These are phyloP conservation scores for Ceratorhiza oryzae-sativae DNA, from an alignment of 1,284 basidiomycete species.

Conservation along the genomic window DNA sequence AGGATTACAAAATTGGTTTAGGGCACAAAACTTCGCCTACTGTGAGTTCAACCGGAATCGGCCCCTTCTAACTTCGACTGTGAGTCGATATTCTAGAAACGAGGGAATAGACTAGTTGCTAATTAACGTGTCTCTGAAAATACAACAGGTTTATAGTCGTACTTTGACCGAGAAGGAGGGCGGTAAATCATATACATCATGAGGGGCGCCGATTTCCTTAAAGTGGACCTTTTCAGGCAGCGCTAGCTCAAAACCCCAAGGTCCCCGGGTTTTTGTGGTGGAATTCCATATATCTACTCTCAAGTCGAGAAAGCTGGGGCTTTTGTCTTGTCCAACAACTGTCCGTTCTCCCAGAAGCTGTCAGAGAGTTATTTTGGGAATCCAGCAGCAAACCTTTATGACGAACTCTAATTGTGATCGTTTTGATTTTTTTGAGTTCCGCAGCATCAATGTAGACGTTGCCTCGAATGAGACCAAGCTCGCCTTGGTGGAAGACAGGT, in stretches of 20 bases:
- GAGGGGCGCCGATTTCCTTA: neutral
- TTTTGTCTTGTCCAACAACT: constrained; percentile 21
- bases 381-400: neutral
- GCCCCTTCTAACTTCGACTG: neutral
- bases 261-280: neutral
- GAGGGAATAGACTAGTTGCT: neutral
- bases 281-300: constrained; percentile 15
- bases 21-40: neutral
- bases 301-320: constrained; percentile 9
- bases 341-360: constrained; percentile 14
- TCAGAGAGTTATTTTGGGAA: neutral
- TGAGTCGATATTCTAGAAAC: constrained; percentile 9
- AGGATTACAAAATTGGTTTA: neutral
- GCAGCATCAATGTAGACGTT: neutral
- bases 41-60: constrained; percentile 16
- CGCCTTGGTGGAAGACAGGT: constrained; percentile 6
- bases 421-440: constrained; percentile 3
- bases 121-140: neutral
- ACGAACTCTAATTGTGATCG: constrained; percentile 6
- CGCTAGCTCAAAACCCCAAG: neutral
- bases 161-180: constrained; percentile 25
- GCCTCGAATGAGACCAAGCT: constrained; percentile 1
- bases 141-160: neutral
- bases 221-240: neutral
- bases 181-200: neutral